A percentile compares a stretch with the other conserved stretches of the same genome.
Evolutionary conservation across 352 stramenopile species (phyloP).

Genomic region (Phytopythium chamaehyphon): DNA sequence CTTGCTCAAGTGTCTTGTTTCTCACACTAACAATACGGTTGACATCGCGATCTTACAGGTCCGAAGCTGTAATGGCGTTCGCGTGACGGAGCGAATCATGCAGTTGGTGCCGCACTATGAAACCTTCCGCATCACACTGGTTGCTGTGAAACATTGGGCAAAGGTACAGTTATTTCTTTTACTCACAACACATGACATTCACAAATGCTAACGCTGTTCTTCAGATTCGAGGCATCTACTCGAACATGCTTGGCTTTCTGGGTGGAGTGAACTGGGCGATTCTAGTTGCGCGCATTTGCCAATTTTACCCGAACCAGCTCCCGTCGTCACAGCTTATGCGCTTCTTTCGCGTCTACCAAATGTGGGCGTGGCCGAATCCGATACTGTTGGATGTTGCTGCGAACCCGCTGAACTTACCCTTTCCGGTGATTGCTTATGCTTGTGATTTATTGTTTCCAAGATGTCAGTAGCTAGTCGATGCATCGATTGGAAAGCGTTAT

Average conservation of each 20-base stretch:
- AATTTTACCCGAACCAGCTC: conserved; percentile 86
- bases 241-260: conserved; percentile 98
- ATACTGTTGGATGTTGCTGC: conserved; percentile 78
- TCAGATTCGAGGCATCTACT: conserved; percentile 95
- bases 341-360: conserved; percentile 95
- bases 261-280: conserved; percentile 99
- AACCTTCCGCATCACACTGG: conserved; percentile 88
- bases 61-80: conserved; percentile 92
- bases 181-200: not conserved
- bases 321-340: conserved; percentile 85
- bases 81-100: conserved; percentile 94
- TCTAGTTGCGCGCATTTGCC: conserved; percentile 94
- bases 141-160: conserved; percentile 90
- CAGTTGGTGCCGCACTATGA: conserved; percentile 84
- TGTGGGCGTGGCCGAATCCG: conserved; percentile 96
- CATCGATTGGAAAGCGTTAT: not conserved
- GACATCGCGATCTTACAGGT: conserved; percentile 23
- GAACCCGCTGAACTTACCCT: conserved; percentile 47
- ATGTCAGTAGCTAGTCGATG: not conserved
- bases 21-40: not conserved
- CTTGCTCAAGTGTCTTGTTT: not conserved
- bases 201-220: not conserved
- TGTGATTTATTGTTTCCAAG: conserved; percentile 1
- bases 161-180: conserved; percentile 31
- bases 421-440: conserved; percentile 47